Evolutionary conservation across 2,329 filamentous ascomycete genomes (phyloP).

Genomic region (Corniculantispora saksenae): DNA sequence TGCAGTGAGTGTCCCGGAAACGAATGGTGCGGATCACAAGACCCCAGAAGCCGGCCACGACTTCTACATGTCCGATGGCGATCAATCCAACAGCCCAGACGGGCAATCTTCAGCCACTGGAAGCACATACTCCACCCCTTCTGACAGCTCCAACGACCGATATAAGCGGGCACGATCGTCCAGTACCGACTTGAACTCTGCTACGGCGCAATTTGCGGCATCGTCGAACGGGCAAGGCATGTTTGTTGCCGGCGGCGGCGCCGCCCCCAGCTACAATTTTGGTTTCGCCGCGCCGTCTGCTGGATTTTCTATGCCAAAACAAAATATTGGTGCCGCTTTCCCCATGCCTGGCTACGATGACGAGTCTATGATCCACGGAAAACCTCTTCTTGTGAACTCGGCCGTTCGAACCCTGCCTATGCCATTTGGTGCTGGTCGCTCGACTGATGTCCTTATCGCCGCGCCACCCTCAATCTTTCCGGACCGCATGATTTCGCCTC

Average conservation of each 20-base stretch:
- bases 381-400: conserved; percentile 40
- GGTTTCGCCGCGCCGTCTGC: not conserved
- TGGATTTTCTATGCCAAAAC: not conserved
- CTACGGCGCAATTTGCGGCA: not conserved
- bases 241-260: not conserved
- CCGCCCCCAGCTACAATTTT: not conserved
- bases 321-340: conserved; percentile 19
- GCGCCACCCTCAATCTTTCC: conserved; percentile 41
- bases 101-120: conserved; percentile 49
- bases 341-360: conserved; percentile 39
- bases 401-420: conserved; percentile 51
- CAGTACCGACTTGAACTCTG: conserved; percentile 33
- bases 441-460: conserved; percentile 52
- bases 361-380: conserved; percentile 36
- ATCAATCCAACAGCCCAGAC: conserved; percentile 37
- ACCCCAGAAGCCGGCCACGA: conserved; percentile 23
- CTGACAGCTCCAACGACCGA: conserved; percentile 37
- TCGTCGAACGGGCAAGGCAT: not conserved
- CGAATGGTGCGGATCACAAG: not conserved
- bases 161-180: conserved; percentile 30
- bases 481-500: conserved; percentile 22
- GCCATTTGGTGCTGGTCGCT: conserved; percentile 47
- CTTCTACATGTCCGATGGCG: conserved; percentile 27
- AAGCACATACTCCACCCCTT: conserved; percentile 49
- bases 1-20: not conserved